Percentiles rank a stretch among this genome's conserved stretches.
Conservation (phyloP, 805 yeast species). For the Groenewaldozyma salmanticensis region DNA sequence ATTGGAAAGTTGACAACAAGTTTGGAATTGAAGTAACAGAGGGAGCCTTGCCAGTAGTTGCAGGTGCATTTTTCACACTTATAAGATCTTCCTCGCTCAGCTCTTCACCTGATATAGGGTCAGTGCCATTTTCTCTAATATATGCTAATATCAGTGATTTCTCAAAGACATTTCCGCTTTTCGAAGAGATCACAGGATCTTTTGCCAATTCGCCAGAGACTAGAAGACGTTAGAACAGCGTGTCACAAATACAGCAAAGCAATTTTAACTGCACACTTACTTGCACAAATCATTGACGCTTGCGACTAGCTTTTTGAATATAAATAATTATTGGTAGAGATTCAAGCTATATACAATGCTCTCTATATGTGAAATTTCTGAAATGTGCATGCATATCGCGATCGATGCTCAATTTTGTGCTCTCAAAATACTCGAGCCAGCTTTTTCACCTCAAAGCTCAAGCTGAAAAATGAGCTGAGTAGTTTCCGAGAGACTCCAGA, state of each 20-base stretch:
- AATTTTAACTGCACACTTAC: constrained; percentile 16
- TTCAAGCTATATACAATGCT: no score
- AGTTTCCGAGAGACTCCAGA: no score
- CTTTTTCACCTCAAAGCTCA: no score
- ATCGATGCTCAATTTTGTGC: no score
- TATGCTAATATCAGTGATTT: constrained; percentile 48
- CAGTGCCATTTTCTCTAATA: constrained; percentile 54
- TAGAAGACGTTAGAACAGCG: constrained; percentile 7
- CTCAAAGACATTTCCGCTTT: constrained; percentile 49
- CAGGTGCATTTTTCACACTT: constrained; percentile 25
- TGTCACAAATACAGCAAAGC: neutral
- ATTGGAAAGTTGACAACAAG: constrained; percentile 63
- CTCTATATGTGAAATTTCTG: no score
- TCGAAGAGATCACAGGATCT: constrained; percentile 58
- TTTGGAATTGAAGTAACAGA: constrained; percentile 65
- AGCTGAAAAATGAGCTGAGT: no score
- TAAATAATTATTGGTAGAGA: no score
- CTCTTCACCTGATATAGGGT: constrained; percentile 65
- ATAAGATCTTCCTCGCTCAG: constrained; percentile 51
- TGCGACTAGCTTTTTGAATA: no score
- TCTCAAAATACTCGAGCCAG: no score
- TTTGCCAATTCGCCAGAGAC: constrained; percentile 63
- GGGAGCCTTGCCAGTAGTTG: constrained; percentile 35
- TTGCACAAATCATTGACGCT: constrained; percentile 23
- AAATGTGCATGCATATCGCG: no score